Conservation (phyloP, 2,329 filamentous ascomycete genomes). For the Neopestalotiopsis rosae region DNA sequence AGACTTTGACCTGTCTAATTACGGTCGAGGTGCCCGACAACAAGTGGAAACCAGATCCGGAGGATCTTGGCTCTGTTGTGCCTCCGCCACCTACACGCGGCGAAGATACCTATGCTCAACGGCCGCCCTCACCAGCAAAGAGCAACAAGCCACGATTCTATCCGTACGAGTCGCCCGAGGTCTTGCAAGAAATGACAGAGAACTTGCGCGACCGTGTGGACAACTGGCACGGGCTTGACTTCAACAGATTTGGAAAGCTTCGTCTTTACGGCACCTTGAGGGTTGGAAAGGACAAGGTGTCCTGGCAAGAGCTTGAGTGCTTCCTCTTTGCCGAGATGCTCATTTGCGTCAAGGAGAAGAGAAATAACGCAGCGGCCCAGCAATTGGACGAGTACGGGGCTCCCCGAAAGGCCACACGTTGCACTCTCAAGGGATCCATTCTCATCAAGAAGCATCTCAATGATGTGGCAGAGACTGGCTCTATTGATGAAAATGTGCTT, state of each 20-base stretch:
- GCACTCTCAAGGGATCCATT: conserved; percentile 95
- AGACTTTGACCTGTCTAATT: conserved; percentile 90
- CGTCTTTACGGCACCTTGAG: conserved; percentile 87
- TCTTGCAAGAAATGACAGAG: conserved; percentile 84
- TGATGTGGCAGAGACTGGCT: conserved; percentile 76
- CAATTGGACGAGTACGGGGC: conserved; percentile 70
- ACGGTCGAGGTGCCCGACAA: conserved; percentile 93
- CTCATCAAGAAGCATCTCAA: conserved; percentile 98
- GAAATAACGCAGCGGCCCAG: conserved; percentile 58
- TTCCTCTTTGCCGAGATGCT: conserved; percentile 99
- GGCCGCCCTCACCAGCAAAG: conserved; percentile 64
- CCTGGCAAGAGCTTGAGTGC: conserved; percentile 98
- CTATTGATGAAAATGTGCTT: conserved; percentile 78
- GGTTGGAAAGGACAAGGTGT: conserved; percentile 93
- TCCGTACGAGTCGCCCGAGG: conserved; percentile 77
- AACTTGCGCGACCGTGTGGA: conserved; percentile 87
- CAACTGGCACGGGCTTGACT: conserved; percentile 97
- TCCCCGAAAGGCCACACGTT: conserved; percentile 72
- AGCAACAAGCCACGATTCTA: conserved; percentile 63
- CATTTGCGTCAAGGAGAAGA: conserved; percentile 99
- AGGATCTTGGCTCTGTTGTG: conserved; percentile 70
- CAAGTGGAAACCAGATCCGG: conserved; percentile 86
- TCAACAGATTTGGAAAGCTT: conserved; percentile 88
- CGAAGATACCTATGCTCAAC: conserved; percentile 58
- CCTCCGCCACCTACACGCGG: conserved; percentile 50